phyloP scores from a whole-genome alignment of 1,139 yeast genomes.

The Saccharomyces hybrid region DNA sequence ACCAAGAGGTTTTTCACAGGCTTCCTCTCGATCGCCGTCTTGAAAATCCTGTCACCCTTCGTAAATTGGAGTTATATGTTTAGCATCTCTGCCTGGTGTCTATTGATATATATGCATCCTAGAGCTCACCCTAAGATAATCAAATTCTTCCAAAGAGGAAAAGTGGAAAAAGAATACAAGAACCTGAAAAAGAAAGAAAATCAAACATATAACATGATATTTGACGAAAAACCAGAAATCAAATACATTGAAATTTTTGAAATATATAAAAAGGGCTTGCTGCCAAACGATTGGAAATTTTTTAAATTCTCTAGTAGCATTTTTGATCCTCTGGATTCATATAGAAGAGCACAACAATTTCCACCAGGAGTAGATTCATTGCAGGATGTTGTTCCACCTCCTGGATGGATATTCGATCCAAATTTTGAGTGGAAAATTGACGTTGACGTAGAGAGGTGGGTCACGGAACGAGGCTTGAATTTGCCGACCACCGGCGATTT shows the following conservation, averaged over 20 bases:
- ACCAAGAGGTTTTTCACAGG: constrained; percentile 46
- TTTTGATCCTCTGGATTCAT: constrained; percentile 46
- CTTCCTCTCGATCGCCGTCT: constrained; percentile 37
- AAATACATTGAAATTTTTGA: constrained; percentile 67
- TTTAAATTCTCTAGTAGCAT: constrained; percentile 41
- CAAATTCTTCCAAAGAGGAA: constrained; percentile 21
- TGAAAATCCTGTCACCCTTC: constrained; percentile 50
- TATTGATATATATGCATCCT: constrained; percentile 50
- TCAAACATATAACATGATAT: constrained; percentile 45
- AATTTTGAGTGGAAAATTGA: constrained; percentile 65
- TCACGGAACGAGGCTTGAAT: constrained; percentile 44
- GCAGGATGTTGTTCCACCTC: constrained; percentile 56
- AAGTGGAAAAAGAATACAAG: constrained; percentile 16
- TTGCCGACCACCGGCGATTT: constrained; percentile 45
- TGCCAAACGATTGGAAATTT: constrained; percentile 55
- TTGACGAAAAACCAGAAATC: constrained; percentile 62
- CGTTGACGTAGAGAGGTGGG: constrained; percentile 45
- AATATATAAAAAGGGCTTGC: constrained; percentile 57
- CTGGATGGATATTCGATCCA: constrained; percentile 64
- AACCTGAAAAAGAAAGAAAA: constrained; percentile 29
- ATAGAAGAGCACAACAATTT: constrained; percentile 48
- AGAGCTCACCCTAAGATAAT: constrained; percentile 36
- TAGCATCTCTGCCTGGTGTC: constrained; percentile 51
- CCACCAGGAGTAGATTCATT: constrained; percentile 62
- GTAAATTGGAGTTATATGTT: constrained; percentile 60